Evolutionary conservation across 805 yeast genomes (phyloP), one percentile per base, ranked within the genome.

Genomic region (Candida nanaspora): DNA sequence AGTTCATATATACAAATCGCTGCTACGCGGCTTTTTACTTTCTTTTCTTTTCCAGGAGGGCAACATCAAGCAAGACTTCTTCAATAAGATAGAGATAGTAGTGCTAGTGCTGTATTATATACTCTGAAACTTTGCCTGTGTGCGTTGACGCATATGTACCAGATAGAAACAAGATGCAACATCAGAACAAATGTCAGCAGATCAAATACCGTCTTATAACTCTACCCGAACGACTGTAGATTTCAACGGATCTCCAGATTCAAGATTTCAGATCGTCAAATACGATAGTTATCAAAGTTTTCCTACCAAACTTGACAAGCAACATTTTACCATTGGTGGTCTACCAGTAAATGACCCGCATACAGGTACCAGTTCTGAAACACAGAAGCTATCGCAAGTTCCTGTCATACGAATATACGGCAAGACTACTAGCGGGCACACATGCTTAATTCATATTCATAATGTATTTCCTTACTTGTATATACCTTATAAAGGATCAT

Each of bases 371-470:
- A n/a, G 33, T 10, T 4, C 10, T n/a, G 9, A 29, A n/a, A 9
- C 32, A 7, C 32, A 29, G 16, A 41, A 47, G 6, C 64, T 68
- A 27, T 47, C 57, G 3, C 74, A 72, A 34, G 89, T 84, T 0
- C 98, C 98, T 0, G 66, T 87, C 0, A 63, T 88, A 1, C 63
- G 98, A 37, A 61, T 93, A 0, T 93, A 78, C 62, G 98, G 97
- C 0, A 69, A 76, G 11, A 47, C 82, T 1, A 69, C 75, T 1
- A 68, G 79, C 0, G 85, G 87, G 0, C 78, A 76, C 48, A 74
- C 76, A 23, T 69, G 71, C 10, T 49, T 74, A 13, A 73, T 83
- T 1, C 96, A 93, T 57, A 64, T 93, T 9, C 98, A 89, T 62
- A 89, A 91, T 31, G 75, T 76, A 16, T 86, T 71, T 47, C 98